Evolutionary conservation across 2,329 filamentous ascomycete species (phyloP).

Genomic region (Colletotrichum abscissum): DNA sequence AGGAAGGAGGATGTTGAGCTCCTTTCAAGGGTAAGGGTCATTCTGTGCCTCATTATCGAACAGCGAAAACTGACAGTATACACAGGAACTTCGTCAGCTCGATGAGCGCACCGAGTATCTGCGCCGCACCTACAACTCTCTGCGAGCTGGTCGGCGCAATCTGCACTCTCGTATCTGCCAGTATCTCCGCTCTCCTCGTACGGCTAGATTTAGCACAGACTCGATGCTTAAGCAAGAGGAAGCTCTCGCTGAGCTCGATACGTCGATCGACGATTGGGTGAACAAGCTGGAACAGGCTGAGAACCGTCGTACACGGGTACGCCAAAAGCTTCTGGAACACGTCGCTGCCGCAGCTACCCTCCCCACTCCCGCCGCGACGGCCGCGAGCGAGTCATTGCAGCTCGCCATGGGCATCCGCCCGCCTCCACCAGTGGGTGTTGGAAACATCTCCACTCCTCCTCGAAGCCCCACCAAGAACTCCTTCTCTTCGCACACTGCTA

Average conservation of each 20-base stretch:
- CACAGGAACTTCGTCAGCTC: conserved; percentile 77
- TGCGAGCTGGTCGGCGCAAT: conserved; percentile 80
- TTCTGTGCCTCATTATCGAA: background rate
- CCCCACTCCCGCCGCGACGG: conserved; percentile 43
- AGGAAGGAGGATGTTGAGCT: conserved; percentile 70
- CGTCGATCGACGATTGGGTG: conserved; percentile 84
- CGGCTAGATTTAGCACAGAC: conserved; percentile 78
- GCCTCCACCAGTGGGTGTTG: conserved; percentile 41
- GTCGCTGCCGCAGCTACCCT: conserved; percentile 77
- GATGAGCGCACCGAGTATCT: conserved; percentile 84
- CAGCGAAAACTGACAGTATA: conserved; percentile 1
- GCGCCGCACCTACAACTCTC: conserved; percentile 79
- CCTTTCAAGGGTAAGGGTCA: conserved; percentile 67
- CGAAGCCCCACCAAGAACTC: conserved; percentile 65
- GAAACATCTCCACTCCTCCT: conserved; percentile 66
- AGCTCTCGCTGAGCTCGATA: conserved; percentile 79
- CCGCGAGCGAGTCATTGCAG: conserved; percentile 54
- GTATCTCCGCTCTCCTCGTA: conserved; percentile 77
- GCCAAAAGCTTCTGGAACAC: conserved; percentile 85
- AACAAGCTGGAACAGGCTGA: conserved; percentile 84
- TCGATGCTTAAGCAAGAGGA: conserved; percentile 84
- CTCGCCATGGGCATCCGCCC: conserved; percentile 52
- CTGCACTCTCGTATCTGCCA: conserved; percentile 82
- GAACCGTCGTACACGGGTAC: conserved; percentile 78
- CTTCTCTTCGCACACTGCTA: conserved; percentile 48